Evolutionary conservation across 352 stramenopile species (phyloP).

Genomic region (Synura sp.): DNA sequence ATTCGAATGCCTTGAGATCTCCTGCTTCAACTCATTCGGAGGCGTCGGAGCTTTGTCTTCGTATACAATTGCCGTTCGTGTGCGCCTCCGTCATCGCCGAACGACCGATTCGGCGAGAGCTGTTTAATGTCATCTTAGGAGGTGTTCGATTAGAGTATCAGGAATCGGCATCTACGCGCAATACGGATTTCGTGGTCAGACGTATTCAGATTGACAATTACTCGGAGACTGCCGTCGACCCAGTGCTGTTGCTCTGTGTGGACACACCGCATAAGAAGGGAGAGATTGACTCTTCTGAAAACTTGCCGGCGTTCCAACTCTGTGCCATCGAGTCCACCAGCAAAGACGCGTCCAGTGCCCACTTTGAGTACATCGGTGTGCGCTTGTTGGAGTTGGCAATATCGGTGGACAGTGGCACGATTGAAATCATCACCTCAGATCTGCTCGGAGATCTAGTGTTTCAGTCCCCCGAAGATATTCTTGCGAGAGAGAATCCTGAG

Average conservation of each 20-base stretch:
- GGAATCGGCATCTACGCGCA: not conserved
- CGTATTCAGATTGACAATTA: constrained; percentile 41
- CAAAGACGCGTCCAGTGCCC: no score
- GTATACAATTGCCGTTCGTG: not conserved
- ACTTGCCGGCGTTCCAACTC: no score
- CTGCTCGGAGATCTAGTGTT: constrained; percentile 22
- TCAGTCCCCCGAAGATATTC: not conserved
- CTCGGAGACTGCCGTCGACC: constrained; percentile 23
- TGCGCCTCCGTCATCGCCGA: constrained; percentile 31
- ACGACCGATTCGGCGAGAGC: not conserved
- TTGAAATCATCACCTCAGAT: constrained; percentile 19
- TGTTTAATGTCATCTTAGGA: not conserved
- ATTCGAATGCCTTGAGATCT: not conserved
- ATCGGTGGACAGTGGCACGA: constrained; percentile 2
- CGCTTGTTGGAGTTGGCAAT: not conserved
- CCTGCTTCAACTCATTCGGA: not conserved
- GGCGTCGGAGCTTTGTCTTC: not conserved
- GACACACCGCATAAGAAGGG: no score
- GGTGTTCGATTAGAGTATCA: not conserved
- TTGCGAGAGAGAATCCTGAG: not conserved
- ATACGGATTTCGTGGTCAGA: not conserved
- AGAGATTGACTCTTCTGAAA: no score
- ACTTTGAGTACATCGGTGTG: constrained; percentile 11
- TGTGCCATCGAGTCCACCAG: no score
- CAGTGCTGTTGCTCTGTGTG: constrained; percentile 31